Evolutionary conservation across 768 basidiomycete species (phyloP).

Genomic region (Nidularia pulvinata): DNA sequence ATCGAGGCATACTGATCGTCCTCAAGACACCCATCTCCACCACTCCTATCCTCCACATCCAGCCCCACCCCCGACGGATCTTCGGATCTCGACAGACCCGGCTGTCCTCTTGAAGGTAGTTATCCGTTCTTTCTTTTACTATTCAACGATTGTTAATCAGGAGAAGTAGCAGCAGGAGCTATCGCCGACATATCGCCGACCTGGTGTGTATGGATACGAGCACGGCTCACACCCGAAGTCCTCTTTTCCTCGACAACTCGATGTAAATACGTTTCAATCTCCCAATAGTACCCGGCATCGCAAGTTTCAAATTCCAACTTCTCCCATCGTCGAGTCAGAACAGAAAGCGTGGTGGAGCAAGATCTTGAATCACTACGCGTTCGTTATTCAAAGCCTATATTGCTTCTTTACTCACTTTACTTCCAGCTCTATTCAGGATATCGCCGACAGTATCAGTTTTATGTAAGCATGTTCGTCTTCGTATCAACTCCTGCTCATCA

Average conservation of each 20-base stretch:
- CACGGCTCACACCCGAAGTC: conserved; percentile 29
- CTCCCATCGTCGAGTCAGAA: conserved; percentile 27
- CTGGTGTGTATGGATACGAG: conserved; percentile 30
- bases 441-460: conserved; percentile 22
- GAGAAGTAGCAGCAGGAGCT: conserved; percentile 19
- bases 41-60: conserved; percentile 3
- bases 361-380: conserved; percentile 36
- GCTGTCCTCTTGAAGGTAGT: conserved; percentile 22
- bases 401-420: background rate
- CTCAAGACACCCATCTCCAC: conserved; percentile 1
- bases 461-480: conserved; percentile 13
- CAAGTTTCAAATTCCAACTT: conserved; percentile 30
- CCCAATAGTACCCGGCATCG: conserved; percentile 20
- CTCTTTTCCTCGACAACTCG: conserved; percentile 33
- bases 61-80: conserved; percentile 19
- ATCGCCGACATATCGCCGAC: conserved; percentile 25
- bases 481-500: background rate
- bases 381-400: conserved; percentile 8
- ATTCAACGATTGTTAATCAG: background rate
- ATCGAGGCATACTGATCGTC: conserved; percentile 19
- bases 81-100: conserved; percentile 23
- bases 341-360: conserved; percentile 42
- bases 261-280: conserved; percentile 32
- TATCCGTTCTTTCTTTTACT: conserved; percentile 3
- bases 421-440: conserved; percentile 7